phyloP scores from a whole-genome alignment of 768 basidiomycete genomes.

The Suillus weaverae region DNA sequence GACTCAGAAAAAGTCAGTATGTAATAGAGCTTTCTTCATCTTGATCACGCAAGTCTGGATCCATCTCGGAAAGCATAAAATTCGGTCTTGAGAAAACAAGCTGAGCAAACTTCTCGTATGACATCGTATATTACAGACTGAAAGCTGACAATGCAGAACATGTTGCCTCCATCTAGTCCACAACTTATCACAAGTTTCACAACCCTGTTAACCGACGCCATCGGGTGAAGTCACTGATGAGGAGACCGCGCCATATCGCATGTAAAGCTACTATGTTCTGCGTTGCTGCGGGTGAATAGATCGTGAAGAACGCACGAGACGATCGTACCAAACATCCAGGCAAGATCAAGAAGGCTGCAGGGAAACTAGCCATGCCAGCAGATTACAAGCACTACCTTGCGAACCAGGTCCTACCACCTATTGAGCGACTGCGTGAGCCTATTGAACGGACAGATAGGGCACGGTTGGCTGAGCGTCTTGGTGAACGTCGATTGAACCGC shows the following conservation, averaged over 20 bases:
- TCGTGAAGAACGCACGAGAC: slow-evolving; percentile 75
- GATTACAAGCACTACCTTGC: slow-evolving; percentile 92
- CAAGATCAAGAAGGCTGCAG: slow-evolving; percentile 70
- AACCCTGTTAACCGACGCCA: not conserved
- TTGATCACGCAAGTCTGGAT: not conserved
- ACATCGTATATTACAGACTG: not conserved
- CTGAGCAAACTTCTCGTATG: not conserved
- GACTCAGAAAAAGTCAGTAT: not conserved
- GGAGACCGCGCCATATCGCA: not conserved
- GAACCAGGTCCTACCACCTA: slow-evolving; percentile 89
- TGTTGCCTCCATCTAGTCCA: not conserved
- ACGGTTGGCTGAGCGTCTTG: slow-evolving; percentile 91
- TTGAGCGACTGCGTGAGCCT: slow-evolving; percentile 91
- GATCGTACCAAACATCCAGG: slow-evolving; percentile 90
- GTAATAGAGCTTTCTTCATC: not conserved
- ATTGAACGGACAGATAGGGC: slow-evolving; percentile 94
- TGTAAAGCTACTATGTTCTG: slow-evolving; percentile 60
- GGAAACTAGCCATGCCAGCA: slow-evolving; percentile 54
- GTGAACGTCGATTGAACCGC: slow-evolving; percentile 41
- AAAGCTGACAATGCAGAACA: not conserved
- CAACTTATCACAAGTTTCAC: too few species aligned
- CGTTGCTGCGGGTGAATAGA: slow-evolving; percentile 66
- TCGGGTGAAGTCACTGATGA: not conserved
- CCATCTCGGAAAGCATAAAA: not conserved
- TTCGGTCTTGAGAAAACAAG: not conserved